Evolutionary conservation across 495 filamentous ascomycete genomes (phyloP).

Genomic region (Neurospora tetrasperma): DNA sequence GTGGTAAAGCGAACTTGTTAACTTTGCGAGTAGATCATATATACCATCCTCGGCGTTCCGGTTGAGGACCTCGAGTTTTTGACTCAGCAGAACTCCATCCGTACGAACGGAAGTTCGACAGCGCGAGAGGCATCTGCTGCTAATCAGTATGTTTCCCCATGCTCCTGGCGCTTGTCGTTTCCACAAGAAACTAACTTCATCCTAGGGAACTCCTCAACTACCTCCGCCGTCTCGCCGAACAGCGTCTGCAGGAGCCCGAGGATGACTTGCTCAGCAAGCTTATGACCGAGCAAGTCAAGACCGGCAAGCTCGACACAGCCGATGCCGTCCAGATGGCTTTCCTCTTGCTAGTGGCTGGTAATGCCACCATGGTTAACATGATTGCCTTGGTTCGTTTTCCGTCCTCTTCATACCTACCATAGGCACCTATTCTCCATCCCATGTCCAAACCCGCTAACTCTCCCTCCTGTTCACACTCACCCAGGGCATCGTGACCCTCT

Average conservation of each 20-base stretch:
- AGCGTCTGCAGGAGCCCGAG: conserved; percentile 24
- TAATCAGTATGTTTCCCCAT: conserved; percentile 17
- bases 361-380: conserved; percentile 41
- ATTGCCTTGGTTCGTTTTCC: conserved; percentile 26
- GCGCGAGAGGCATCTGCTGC: conserved; percentile 31
- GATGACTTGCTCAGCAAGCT: conserved; percentile 36
- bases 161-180: too few relatives aligned
- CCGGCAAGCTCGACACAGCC: conserved; percentile 26
- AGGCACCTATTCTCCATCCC: background rate
- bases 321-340: conserved; percentile 36
- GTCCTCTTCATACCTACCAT: too few relatives aligned
- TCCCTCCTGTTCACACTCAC: background rate
- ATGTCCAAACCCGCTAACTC: background rate
- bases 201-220: conserved; percentile 29
- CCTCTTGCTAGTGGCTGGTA: conserved; percentile 36
- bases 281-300: conserved; percentile 27
- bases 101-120: conserved; percentile 33
- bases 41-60: conserved; percentile 36
- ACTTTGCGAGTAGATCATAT: conserved; percentile 30
- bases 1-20: too few relatives aligned
- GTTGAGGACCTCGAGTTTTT: conserved; percentile 36
- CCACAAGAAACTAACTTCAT: background rate
- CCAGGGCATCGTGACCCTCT: conserved; percentile 29
- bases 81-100: conserved; percentile 31
- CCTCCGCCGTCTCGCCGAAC: conserved; percentile 27